Conservation (phyloP, 176 grass and related monocot species). For the Musa itinerans region DNA sequence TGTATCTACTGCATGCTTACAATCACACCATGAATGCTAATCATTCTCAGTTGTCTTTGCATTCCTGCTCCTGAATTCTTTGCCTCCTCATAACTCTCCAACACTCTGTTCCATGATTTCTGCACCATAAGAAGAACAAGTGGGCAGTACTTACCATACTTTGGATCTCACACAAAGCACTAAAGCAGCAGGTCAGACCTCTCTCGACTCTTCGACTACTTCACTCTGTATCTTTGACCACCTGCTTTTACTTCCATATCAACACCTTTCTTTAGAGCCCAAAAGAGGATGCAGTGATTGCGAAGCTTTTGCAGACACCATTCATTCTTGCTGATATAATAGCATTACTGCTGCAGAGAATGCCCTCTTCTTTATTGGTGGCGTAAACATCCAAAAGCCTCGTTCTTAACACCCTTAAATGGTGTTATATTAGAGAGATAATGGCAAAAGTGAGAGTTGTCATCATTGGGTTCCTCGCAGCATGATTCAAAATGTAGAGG, state of each 20-base stretch:
- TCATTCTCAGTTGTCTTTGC: no score
- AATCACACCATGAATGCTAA: no score
- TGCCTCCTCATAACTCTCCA: no score
- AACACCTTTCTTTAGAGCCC: neutral
- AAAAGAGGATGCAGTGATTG: neutral
- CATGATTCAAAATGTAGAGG: neutral
- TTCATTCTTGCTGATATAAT: no score
- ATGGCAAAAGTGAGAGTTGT: neutral
- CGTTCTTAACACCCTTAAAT: no score
- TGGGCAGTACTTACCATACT: neutral
- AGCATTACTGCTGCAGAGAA: neutral
- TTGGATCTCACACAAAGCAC: neutral
- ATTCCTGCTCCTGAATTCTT: no score
- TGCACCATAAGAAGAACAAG: neutral
- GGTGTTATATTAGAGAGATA: no score
- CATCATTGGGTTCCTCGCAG: neutral
- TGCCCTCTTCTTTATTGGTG: neutral
- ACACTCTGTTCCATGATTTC: neutral
- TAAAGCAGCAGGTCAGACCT: neutral
- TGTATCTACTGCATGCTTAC: no score
- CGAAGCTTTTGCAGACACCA: neutral
- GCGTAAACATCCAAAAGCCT: no score
- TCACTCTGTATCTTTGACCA: neutral
- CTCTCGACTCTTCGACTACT: neutral
- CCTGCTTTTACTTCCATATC: neutral